A percentile compares a stretch with the other conserved stretches of the same genome.
phyloP scores from a whole-genome alignment of 805 yeast species.

The Saturnispora silvae region DNA sequence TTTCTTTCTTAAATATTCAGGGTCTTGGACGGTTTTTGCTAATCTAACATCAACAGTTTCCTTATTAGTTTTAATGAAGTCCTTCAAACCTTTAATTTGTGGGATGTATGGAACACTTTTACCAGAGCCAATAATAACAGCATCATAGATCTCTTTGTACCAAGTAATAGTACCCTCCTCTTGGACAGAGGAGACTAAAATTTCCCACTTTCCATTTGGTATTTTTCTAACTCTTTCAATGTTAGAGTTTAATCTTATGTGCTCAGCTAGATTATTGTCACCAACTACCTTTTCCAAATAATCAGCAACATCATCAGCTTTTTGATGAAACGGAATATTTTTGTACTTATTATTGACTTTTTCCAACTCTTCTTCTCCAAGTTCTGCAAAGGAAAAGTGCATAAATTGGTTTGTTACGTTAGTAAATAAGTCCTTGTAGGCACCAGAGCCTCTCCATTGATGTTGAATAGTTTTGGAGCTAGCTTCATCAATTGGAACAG shows the following conservation, averaged over 20 bases:
- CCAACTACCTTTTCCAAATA: constrained; percentile 13
- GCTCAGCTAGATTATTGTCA: constrained; percentile 21
- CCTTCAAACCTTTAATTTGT: constrained; percentile 21
- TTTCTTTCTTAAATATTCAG: constrained; percentile 29
- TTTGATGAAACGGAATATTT: constrained; percentile 13
- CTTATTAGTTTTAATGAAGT: constrained; percentile 30
- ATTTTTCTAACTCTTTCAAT: constrained; percentile 30
- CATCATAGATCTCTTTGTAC: constrained; percentile 44
- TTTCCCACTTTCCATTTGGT: constrained; percentile 29
- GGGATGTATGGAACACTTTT: constrained; percentile 54
- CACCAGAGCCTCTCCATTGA: constrained; percentile 32
- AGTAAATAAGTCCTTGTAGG: constrained; percentile 31
- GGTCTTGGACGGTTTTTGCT: constrained; percentile 41
- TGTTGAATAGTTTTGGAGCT: constrained; percentile 7
- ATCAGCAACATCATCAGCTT: constrained; percentile 21
- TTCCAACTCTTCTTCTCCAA: constrained; percentile 6
- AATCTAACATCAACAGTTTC: constrained; percentile 34
- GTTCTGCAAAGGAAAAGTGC: constrained; percentile 27
- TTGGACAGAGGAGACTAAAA: constrained; percentile 12
- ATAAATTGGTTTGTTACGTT: constrained; percentile 32
- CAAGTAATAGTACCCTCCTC: constrained; percentile 26
- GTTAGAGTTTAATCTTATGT: constrained; percentile 31
- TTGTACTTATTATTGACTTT: constrained; percentile 8
- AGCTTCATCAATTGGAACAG: constrained; percentile 1
- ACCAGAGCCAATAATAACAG: constrained; percentile 54